These are phyloP conservation scores for Barnettozyma wickerhamii DNA, from an alignment of 805 yeast species.

Conservation along the genomic window DNA sequence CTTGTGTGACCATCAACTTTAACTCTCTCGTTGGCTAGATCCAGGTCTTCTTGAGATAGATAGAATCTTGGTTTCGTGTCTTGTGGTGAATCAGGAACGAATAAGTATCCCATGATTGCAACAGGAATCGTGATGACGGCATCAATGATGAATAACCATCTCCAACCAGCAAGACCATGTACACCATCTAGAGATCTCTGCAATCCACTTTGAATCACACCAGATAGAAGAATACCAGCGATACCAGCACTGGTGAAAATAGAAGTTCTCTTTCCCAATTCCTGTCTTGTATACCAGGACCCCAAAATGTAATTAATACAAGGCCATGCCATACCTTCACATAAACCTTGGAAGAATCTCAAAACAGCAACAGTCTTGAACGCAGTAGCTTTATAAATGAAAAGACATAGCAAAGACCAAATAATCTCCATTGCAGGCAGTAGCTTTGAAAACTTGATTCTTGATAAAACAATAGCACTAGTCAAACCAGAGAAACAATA, in stretches of 20 bases:
- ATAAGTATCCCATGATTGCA: constrained; percentile 24
- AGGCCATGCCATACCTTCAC: constrained; percentile 60
- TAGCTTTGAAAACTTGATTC: constrained; percentile 5
- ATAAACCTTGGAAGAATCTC: constrained; percentile 56
- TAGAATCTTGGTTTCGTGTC: constrained; percentile 14
- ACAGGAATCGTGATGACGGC: constrained; percentile 10
- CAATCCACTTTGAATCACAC: constrained; percentile 22
- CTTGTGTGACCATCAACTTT: constrained; percentile 16
- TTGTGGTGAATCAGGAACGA: constrained; percentile 39
- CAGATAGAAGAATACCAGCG: constrained; percentile 31
- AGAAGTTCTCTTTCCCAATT: constrained; percentile 59
- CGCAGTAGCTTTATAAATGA: constrained; percentile 6
- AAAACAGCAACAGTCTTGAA: constrained; percentile 36
- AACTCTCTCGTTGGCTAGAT: constrained; percentile 11
- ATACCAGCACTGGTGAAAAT: constrained; percentile 28
- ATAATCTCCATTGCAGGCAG: constrained; percentile 7
- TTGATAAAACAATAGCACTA: constrained; percentile 6
- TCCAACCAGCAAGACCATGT: constrained; percentile 10
- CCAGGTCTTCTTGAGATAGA: constrained; percentile 15
- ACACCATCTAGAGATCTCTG: constrained; percentile 8
- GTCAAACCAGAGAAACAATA: constrained; percentile 9
- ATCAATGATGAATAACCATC: constrained; percentile 14
- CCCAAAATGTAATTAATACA: constrained; percentile 54
- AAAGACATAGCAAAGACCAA: constrained; percentile 48
- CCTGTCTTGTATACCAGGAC: constrained; percentile 49